Percentiles rank a stretch among this genome's conserved stretches.
phyloP scores from a whole-genome alignment of 805 yeast genomes.

The Hanseniaspora clermontiae region DNA sequence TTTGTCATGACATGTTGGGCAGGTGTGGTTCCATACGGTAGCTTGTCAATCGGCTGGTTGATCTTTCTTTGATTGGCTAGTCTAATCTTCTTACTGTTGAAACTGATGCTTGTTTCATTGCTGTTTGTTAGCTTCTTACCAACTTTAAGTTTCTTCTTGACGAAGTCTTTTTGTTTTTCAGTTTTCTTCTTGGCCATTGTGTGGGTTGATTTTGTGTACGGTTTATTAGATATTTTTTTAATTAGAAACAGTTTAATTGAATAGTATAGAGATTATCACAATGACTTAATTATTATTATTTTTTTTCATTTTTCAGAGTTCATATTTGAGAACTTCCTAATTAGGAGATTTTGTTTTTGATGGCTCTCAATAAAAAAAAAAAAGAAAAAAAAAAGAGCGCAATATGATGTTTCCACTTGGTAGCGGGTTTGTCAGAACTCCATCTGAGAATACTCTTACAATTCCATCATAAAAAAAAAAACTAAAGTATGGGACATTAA shows the following conservation, averaged over 20 bases:
- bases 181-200: conserved; percentile 30
- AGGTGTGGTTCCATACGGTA: background rate
- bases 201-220: background rate
- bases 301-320: too few species aligned
- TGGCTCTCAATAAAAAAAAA: background rate
- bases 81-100: conserved; percentile 45
- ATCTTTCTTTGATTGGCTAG: conserved; percentile 25
- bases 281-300: too few species aligned
- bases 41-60: conserved; percentile 1
- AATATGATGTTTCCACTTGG: background rate
- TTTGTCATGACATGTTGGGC: background rate
- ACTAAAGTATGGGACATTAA: too few species aligned
- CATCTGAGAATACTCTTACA: too few species aligned
- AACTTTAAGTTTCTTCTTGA: conserved; percentile 63
- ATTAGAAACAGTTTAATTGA: too few species aligned
- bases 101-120: conserved; percentile 76
- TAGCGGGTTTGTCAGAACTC: background rate
- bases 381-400: background rate
- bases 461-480: too few species aligned
- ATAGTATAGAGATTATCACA: too few species aligned
- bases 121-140: conserved; percentile 70
- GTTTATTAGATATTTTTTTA: background rate
- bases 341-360: background rate
- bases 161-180: conserved; percentile 36
- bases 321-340: background rate